Evolutionary conservation across 2,329 filamentous ascomycete genomes (phyloP).

Genomic region (Fusarium devonianum): DNA sequence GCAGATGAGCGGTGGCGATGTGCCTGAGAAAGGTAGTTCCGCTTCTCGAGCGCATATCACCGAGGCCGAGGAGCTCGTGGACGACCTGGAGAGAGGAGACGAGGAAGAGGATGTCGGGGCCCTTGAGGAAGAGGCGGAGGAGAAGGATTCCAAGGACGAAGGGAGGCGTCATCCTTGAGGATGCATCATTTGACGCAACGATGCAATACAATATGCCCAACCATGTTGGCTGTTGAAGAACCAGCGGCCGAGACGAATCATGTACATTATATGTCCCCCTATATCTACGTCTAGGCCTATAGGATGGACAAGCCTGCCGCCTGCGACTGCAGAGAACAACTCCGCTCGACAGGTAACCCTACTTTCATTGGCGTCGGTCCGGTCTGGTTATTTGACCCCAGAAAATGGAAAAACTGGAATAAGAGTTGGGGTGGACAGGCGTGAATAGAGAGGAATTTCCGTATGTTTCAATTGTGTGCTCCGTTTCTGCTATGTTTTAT

Average conservation of each 20-base stretch:
- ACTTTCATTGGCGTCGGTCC: conserved; percentile 34
- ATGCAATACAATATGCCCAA: conserved; percentile 28
- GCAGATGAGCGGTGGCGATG: conserved; percentile 90
- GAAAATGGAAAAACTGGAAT: conserved; percentile 20
- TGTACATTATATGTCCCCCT: conserved; percentile 43
- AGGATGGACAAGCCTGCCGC: conserved; percentile 24
- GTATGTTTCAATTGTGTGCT: conserved; percentile 1
- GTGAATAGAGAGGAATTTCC: conserved; percentile 28
- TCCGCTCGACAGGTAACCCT: conserved; percentile 40
- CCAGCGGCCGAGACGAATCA: conserved; percentile 36
- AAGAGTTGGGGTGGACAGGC: not conserved
- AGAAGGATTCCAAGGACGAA: conserved; percentile 21
- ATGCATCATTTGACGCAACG: conserved; percentile 12
- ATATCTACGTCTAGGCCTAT: conserved; percentile 39
- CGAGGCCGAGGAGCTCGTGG: conserved; percentile 61
- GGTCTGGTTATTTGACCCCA: conserved; percentile 30
- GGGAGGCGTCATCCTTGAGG: conserved; percentile 32
- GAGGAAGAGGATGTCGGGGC: conserved; percentile 45
- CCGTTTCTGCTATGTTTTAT: no score
- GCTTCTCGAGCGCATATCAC: conserved; percentile 53
- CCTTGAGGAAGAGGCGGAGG: conserved; percentile 43
- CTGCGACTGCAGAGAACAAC: conserved; percentile 33
- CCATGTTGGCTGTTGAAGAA: conserved; percentile 5
- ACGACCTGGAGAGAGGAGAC: conserved; percentile 53
- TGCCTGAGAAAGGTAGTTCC: conserved; percentile 50